These are phyloP conservation scores for Backusella macrospora DNA, from an alignment of 192 early-diverging fungal species.

Conservation along the genomic window DNA sequence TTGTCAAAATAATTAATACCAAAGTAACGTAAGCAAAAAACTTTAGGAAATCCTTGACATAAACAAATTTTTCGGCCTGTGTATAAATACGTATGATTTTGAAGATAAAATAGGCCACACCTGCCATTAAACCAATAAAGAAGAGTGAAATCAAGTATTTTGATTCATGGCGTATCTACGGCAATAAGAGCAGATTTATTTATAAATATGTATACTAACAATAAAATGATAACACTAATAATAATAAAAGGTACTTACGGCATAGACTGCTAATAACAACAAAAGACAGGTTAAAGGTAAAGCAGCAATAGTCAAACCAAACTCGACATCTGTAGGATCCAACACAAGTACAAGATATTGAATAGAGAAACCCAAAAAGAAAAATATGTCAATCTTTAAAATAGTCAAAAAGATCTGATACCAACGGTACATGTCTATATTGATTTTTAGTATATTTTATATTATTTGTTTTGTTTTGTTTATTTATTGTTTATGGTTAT, in stretches of 20 bases:
- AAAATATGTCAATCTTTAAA: conserved; percentile 83
- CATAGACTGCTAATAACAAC: conserved; percentile 67
- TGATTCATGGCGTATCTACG: conserved; percentile 64
- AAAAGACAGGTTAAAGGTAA: conserved; percentile 61
- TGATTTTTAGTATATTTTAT: not conserved
- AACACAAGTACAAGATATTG: conserved; percentile 67
- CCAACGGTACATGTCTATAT: conserved; percentile 55
- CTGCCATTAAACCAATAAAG: conserved; percentile 60
- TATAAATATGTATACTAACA: not conserved
- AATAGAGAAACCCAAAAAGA: conserved; percentile 74
- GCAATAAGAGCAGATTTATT: not conserved
- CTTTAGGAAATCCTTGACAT: conserved; percentile 63
- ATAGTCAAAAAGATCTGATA: conserved; percentile 82
- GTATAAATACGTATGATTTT: conserved; percentile 66
- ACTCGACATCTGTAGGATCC: conserved; percentile 47
- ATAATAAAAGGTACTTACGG: conserved; percentile 38
- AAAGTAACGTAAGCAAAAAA: conserved; percentile 49
- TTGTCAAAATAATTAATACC: conserved; percentile 9
- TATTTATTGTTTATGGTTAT: too few species aligned
- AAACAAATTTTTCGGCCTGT: conserved; percentile 45
- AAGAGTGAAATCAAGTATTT: conserved; percentile 61
- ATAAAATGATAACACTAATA: not conserved
- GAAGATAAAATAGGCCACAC: conserved; percentile 69
- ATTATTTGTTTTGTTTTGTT: not conserved
- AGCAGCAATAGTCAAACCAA: conserved; percentile 57